Evolutionary conservation across 2,329 filamentous ascomycete genomes (phyloP).

Genomic region (Exophiala calicioides): DNA sequence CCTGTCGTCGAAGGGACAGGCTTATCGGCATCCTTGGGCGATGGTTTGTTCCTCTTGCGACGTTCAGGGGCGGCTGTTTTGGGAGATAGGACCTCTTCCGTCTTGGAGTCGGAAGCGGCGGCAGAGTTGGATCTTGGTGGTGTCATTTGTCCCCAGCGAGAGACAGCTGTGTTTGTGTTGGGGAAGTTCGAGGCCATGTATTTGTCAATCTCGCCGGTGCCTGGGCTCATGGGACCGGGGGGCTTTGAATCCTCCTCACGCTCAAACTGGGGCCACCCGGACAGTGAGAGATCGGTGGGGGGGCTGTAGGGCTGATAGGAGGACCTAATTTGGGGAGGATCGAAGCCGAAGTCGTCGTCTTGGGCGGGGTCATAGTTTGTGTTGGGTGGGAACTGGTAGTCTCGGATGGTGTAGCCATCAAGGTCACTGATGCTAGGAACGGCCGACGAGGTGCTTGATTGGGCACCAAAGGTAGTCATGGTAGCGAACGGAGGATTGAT

Average conservation of each 20-base stretch:
- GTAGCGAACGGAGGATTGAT: background rate
- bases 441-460: conserved; percentile 20
- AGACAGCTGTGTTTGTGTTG: conserved; percentile 22
- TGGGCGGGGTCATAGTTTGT: conserved; percentile 10
- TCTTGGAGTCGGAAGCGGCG: conserved; percentile 13
- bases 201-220: conserved; percentile 26
- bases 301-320: conserved; percentile 28
- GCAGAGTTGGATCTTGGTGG: conserved; percentile 30
- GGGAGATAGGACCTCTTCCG: conserved; percentile 23
- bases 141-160: conserved; percentile 31
- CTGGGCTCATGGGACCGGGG: conserved; percentile 7
- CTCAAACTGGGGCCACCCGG: conserved; percentile 27
- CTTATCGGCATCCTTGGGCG: conserved; percentile 13
- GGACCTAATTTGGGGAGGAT: conserved; percentile 23
- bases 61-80: conserved; percentile 16
- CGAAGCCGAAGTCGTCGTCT: conserved; percentile 32
- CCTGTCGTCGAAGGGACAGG: conserved; percentile 4
- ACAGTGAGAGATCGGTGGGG: conserved; percentile 20
- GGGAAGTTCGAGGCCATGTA: conserved; percentile 24
- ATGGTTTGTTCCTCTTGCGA: conserved; percentile 25
- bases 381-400: conserved; percentile 20
- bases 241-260: conserved; percentile 26
- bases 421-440: conserved; percentile 27
- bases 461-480: conserved; percentile 16
- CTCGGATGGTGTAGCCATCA: conserved; percentile 27